A percentile compares a stretch with the other conserved stretches of the same genome.
Conservation (phyloP, 345 rosid species). For the Murraya koenigii region DNA sequence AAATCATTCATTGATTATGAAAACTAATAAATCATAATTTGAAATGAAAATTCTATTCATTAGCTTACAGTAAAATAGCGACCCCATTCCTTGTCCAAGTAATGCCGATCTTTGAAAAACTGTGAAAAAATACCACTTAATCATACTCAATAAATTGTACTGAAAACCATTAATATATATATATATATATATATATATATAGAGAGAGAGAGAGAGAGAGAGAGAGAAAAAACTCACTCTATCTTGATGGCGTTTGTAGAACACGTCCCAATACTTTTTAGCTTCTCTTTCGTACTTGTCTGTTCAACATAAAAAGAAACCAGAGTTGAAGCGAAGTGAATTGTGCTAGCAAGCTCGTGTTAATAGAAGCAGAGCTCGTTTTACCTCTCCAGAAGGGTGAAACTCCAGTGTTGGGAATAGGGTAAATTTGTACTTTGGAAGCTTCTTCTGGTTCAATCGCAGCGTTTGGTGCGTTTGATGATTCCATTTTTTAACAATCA, state of each 20-base stretch:
- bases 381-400: constrained; percentile 80
- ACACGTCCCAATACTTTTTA: constrained; percentile 84
- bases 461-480: constrained; percentile 28
- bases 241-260: constrained; percentile 84
- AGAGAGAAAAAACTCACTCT: too few species aligned
- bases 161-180: not conserved
- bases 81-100: constrained; percentile 96
- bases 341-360: not conserved
- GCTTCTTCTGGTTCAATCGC: constrained; percentile 30
- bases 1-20: not conserved
- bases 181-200: too few species aligned
- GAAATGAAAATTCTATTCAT: not conserved
- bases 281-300: constrained; percentile 89
- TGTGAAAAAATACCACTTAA: constrained; percentile 23
- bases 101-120: constrained; percentile 96
- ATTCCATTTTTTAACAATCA: constrained; percentile 6
- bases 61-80: constrained; percentile 67
- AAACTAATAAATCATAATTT: constrained; percentile 6
- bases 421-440: constrained; percentile 66
- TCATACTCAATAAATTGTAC: not conserved
- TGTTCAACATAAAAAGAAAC: constrained; percentile 18
- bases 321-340: constrained; percentile 6
- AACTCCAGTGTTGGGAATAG: constrained; percentile 50
- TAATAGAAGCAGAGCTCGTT: not conserved
- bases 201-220: too few species aligned